A percentile compares a stretch with the other conserved stretches of the same genome.
Evolutionary conservation across 495 filamentous ascomycete genomes (phyloP).

Genomic region (Jackrogersella multiformis): DNA sequence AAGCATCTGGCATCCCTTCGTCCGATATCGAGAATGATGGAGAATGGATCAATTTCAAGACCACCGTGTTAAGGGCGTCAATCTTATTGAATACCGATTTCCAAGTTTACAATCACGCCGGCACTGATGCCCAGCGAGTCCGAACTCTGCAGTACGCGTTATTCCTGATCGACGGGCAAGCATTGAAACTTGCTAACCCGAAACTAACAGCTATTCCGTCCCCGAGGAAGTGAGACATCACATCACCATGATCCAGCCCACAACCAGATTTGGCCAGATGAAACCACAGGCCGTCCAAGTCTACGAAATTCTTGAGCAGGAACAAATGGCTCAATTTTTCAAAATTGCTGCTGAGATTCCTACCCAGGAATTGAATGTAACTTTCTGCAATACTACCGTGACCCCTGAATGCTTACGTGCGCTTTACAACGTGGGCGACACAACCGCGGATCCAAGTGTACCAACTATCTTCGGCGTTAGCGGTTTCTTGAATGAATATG

Average conservation of each 20-base stretch:
- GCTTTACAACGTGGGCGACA: slow-evolving; percentile 67
- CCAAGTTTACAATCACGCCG: slow-evolving; percentile 56
- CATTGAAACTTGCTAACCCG: slow-evolving; percentile 23
- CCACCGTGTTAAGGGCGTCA: slow-evolving; percentile 62
- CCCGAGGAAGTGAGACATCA: slow-evolving; percentile 66
- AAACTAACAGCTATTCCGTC: slow-evolving; percentile 66
- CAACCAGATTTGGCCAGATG: slow-evolving; percentile 64
- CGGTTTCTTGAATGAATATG: slow-evolving; percentile 66
- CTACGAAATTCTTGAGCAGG: slow-evolving; percentile 26
- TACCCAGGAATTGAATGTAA: slow-evolving; percentile 38
- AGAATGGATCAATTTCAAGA: slow-evolving; percentile 66
- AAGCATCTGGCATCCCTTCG: slow-evolving; percentile 52
- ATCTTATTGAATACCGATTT: slow-evolving; percentile 65
- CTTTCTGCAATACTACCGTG: slow-evolving; percentile 58
- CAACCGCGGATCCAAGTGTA: slow-evolving; percentile 58
- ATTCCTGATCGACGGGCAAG: slow-evolving; percentile 12
- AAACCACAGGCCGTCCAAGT: slow-evolving; percentile 21
- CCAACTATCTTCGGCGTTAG: slow-evolving; percentile 57
- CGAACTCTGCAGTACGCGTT: slow-evolving; percentile 55
- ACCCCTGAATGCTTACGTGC: slow-evolving; percentile 68
- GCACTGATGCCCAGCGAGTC: slow-evolving; percentile 49
- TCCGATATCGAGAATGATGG: slow-evolving; percentile 57
- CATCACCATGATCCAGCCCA: slow-evolving; percentile 72
- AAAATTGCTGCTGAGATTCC: slow-evolving; percentile 29
- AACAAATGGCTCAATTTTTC: slow-evolving; percentile 14